Percentiles rank a stretch among this genome's conserved stretches.
Conservation (phyloP, 2,329 filamentous ascomycete species). For the Fusarium graminum region DNA sequence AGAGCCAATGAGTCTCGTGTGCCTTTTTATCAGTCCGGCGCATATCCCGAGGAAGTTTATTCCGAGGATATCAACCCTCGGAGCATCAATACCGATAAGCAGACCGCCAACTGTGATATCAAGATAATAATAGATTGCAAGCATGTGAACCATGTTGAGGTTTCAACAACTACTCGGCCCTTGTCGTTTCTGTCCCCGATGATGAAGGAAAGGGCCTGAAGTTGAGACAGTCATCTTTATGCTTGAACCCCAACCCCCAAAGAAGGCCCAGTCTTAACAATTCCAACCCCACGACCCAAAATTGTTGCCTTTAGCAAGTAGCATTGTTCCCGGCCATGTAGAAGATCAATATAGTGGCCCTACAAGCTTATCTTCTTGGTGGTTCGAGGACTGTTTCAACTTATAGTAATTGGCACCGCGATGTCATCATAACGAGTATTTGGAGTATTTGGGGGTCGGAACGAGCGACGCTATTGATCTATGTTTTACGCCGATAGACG, state of each 20-base stretch:
- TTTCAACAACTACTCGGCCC: constrained; percentile 36
- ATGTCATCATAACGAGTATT: constrained; percentile 8
- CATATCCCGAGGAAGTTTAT: constrained; percentile 33
- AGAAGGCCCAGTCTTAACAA: constrained; percentile 30
- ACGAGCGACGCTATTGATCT: background rate
- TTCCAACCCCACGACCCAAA: constrained; percentile 33
- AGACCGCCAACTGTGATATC: constrained; percentile 10
- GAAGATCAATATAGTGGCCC: constrained; percentile 12
- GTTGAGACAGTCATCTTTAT: constrained; percentile 25
- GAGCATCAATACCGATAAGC: constrained; percentile 31
- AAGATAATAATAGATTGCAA: background rate
- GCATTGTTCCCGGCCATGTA: background rate
- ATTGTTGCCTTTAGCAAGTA: constrained; percentile 3
- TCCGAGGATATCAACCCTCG: constrained; percentile 35
- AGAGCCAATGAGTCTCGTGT: background rate
- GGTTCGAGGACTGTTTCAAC: constrained; percentile 3
- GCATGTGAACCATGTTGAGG: constrained; percentile 43
- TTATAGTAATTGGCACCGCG: constrained; percentile 3
- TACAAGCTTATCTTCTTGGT: background rate
- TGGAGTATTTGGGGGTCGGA: constrained; percentile 23
- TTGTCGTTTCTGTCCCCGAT: constrained; percentile 10
- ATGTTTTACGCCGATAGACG: background rate
- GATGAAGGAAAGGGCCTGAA: background rate
- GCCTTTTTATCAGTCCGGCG: constrained; percentile 26
- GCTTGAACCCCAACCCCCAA: constrained; percentile 39